Percentiles rank a stretch among this genome's conserved stretches.
These are phyloP conservation scores for Neurospora sp. DNA, from an alignment of 495 filamentous ascomycete species.

Conservation along the genomic window DNA sequence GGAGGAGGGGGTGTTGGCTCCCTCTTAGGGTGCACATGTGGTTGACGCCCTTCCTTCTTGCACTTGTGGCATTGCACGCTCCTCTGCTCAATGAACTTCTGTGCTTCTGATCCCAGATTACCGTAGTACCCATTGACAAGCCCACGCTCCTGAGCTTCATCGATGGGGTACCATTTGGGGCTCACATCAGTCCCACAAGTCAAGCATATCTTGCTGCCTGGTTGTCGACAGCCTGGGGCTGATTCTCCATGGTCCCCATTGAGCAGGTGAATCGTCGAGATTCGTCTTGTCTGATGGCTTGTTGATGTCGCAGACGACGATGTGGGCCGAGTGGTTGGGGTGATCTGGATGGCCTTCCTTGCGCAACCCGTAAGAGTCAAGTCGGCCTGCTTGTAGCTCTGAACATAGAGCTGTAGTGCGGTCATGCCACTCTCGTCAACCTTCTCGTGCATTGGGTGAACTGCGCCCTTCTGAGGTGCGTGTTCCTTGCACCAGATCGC, in stretches of 20 bases:
- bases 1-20: conserved; percentile 26
- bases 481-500: conserved; percentile 89
- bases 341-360: conserved; percentile 60
- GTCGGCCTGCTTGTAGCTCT: conserved; percentile 91
- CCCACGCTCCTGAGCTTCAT: conserved; percentile 28
- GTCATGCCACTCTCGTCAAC: conserved; percentile 52
- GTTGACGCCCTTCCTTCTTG: conserved; percentile 33
- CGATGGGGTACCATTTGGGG: conserved; percentile 49
- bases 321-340: conserved; percentile 7
- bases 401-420: conserved; percentile 75
- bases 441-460: conserved; percentile 70
- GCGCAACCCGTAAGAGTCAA: conserved; percentile 80
- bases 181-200: conserved; percentile 51
- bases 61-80: conserved; percentile 48
- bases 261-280: conserved; percentile 23
- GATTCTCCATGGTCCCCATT: conserved; percentile 14
- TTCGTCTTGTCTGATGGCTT: conserved; percentile 24
- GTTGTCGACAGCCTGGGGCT: conserved; percentile 10
- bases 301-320: conserved; percentile 29
- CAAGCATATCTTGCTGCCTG: conserved; percentile 38
- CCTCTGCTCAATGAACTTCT: conserved; percentile 40
- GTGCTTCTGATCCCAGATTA: conserved; percentile 28
- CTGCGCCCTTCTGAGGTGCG: conserved; percentile 48
- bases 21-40: conserved; percentile 19
- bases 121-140: conserved; percentile 33